Base-by-base conservation (phyloP, 768 basidiomycete genomes). In the Leccinum incarnatum region DNA sequence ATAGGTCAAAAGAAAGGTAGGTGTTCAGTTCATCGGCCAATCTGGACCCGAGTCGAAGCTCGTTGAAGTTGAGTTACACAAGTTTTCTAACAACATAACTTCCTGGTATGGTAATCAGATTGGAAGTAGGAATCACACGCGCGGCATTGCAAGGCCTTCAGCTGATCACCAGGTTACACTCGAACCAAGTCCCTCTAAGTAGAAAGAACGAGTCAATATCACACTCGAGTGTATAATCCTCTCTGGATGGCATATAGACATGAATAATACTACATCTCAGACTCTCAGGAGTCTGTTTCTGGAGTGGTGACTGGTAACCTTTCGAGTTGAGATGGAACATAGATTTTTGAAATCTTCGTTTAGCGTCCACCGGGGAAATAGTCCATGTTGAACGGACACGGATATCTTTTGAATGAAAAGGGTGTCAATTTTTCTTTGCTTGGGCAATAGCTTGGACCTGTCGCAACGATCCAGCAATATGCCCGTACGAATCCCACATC, bases 401-500 rank as follows among this genome's bases (percentile, higher is more conserved):
- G 9, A 53, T 11, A 15, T 47, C 7, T 2, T 1, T 30, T 17
- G 17, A 10, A 50, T 11, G 7, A 30, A 34, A 50, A 1, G 17
- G 30, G 11, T 34, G 1, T 61, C 61, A 81, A 19, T 71, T 64
- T 56, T 65, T 73, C 67, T 83, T 84, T 2, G 67, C 51, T 56
- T 74, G 78, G 5, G 64, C 21, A 23, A 47, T 42, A 15, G 70
- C 64, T 57, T 78, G 78, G 14, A 60, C 63, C 30, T 59, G 57
- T 23, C 88, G 84, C 60, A 93, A 76, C 9, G 86, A 76, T 42
- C 75, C 72, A 15, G 87, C 81, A 56, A 94, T 90, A 59, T 87
- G 81, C 4, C 75, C 75, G 61, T 91, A 94, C 0, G 92, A 91
- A 67, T 93, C 87, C 62, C 77, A 76, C 87, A 95, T 88, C 58